These are phyloP conservation scores for Colletotrichum australisinense DNA, from an alignment of 2,329 filamentous ascomycete genomes.

Conservation along the genomic window DNA sequence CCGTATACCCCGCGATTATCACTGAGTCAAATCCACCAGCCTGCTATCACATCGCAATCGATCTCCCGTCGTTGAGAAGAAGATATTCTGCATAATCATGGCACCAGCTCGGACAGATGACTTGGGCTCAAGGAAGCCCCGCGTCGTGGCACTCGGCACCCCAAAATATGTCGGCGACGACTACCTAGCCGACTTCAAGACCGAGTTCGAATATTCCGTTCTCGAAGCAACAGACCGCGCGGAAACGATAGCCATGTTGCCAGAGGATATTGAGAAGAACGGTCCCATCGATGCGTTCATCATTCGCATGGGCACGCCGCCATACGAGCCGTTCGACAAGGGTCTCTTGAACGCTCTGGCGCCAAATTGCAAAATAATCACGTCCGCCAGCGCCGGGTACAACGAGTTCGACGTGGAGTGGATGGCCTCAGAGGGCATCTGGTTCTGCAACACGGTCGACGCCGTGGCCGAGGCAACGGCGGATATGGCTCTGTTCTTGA, in stretches of 20 bases:
- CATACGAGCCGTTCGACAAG: slow-evolving; percentile 62
- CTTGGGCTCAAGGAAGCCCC: slow-evolving; percentile 44
- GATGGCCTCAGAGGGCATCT: slow-evolving; percentile 55
- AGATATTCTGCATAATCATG: neutral
- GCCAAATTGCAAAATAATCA: slow-evolving; percentile 59
- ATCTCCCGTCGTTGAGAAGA: neutral
- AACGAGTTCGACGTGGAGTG: slow-evolving; percentile 59
- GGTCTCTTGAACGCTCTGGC: slow-evolving; percentile 43
- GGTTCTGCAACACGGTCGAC: slow-evolving; percentile 65
- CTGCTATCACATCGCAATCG: neutral
- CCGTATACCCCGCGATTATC: neutral
- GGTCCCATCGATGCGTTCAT: slow-evolving; percentile 60
- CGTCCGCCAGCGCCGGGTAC: slow-evolving; percentile 59
- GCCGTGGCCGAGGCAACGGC: slow-evolving; percentile 63
- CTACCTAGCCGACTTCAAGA: slow-evolving; percentile 51
- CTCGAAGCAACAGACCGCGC: slow-evolving; percentile 44
- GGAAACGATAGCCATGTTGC: slow-evolving; percentile 49
- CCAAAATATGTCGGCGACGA: slow-evolving; percentile 51
- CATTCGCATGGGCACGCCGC: slow-evolving; percentile 60
- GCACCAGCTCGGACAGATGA: slow-evolving; percentile 8
- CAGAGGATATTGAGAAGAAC: slow-evolving; percentile 45
- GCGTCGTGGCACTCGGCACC: slow-evolving; percentile 54
- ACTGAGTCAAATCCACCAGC: neutral
- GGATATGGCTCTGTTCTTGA: slow-evolving; percentile 56
- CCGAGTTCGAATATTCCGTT: slow-evolving; percentile 42